Conservation (phyloP, 2,329 filamentous ascomycete genomes). For the Fusarium odoratissimum region DNA sequence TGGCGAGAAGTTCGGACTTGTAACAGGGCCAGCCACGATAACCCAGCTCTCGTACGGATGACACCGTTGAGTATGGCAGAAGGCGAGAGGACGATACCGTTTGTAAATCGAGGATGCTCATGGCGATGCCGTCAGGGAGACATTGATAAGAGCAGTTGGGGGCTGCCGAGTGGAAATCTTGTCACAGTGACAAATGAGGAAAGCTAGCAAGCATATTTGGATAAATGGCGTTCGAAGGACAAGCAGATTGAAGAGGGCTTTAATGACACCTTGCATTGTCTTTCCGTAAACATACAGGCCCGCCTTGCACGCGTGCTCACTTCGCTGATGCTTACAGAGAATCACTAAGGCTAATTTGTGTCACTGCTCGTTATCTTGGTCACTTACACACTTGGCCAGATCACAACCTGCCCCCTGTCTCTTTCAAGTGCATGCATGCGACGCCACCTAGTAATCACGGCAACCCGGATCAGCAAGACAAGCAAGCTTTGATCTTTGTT, state of each 20-base stretch:
- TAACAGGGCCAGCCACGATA: slow-evolving; percentile 14
- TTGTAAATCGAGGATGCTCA: slow-evolving; percentile 62
- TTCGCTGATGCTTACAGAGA: not conserved
- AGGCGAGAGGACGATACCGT: slow-evolving; percentile 57
- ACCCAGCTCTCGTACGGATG: slow-evolving; percentile 22
- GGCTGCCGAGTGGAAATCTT: slow-evolving; percentile 32
- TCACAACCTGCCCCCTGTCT: not conserved
- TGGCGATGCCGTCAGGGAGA: slow-evolving; percentile 58
- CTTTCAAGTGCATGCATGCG: not conserved
- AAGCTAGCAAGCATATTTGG: slow-evolving; percentile 13
- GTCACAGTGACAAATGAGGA: slow-evolving; percentile 19
- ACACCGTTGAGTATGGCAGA: slow-evolving; percentile 46
- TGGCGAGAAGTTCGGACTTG: slow-evolving; percentile 62
- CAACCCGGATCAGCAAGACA: not conserved
- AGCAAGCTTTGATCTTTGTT: not conserved
- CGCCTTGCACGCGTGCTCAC: not conserved
- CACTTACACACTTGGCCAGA: slow-evolving; percentile 2
- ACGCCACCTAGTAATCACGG: not conserved
- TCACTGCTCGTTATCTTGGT: not conserved
- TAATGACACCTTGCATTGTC: slow-evolving; percentile 21
- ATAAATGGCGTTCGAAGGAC: slow-evolving; percentile 16
- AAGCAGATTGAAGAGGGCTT: slow-evolving; percentile 26
- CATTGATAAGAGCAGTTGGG: slow-evolving; percentile 31
- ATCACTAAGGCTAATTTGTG: not conserved
- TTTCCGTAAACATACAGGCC: not conserved